Conservation (phyloP, 331 rosid species). For the Dryas integrifolia region DNA sequence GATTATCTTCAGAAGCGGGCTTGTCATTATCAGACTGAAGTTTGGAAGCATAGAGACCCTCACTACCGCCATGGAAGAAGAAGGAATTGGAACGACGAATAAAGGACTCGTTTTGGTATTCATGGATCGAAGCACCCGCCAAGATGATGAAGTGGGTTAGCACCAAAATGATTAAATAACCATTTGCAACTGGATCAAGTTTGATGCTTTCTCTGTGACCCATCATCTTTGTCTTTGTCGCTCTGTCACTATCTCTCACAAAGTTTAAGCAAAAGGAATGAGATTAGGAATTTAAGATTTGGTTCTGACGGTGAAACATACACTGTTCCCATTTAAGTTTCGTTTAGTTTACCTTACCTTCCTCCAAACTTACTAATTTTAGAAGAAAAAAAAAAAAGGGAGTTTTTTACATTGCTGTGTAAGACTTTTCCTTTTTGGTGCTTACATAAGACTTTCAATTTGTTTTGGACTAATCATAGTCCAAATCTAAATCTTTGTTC, state of each 20-base stretch:
- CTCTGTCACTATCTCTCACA: constrained; percentile 16
- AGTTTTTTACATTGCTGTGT: neutral
- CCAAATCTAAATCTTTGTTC: too few relatives aligned
- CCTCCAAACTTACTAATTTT: neutral
- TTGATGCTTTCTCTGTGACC: constrained; percentile 15
- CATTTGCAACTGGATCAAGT: constrained; percentile 36
- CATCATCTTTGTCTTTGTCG: constrained; percentile 12
- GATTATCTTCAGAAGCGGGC: constrained; percentile 43
- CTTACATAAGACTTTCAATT: too few relatives aligned
- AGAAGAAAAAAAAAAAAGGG: neutral
- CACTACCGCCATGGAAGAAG: constrained; percentile 89
- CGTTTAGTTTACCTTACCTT: too few relatives aligned
- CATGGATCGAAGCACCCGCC: constrained; percentile 77
- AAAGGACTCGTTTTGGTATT: constrained; percentile 59
- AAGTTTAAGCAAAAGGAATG: neutral
- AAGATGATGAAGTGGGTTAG: constrained; percentile 24
- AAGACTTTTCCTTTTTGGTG: neutral
- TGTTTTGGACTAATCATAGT: too few relatives aligned
- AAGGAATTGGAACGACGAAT: constrained; percentile 74
- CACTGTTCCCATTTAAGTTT: neutral
- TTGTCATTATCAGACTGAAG: constrained; percentile 25
- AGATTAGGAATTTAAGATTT: constrained; percentile 2
- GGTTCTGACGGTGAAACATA: neutral
- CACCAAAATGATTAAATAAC: constrained; percentile 10
- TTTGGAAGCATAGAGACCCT: constrained; percentile 70